Conservation (phyloP, 345 rosid species). For the Theobroma cacao region DNA sequence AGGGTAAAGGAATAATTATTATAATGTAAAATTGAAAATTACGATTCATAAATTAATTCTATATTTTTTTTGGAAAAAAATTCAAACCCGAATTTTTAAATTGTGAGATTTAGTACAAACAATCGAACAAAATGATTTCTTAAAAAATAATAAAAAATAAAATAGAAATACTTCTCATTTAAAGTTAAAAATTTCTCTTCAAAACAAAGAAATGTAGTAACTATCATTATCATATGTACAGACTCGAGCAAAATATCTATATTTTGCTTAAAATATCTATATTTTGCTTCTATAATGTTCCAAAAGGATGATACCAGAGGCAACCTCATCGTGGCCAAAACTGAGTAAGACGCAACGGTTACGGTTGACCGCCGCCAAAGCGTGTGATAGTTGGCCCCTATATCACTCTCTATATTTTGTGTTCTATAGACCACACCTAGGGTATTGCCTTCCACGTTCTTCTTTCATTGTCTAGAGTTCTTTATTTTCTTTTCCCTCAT, state of each 20-base stretch:
- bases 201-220: no score
- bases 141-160: no score
- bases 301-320: background rate
- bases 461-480: background rate
- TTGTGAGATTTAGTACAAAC: no score
- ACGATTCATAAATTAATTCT: no score
- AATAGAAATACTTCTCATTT: no score
- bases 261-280: no score
- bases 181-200: background rate
- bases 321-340: background rate
- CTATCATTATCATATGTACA: background rate
- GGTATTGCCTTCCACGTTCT: background rate
- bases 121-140: no score
- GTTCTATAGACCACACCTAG: no score
- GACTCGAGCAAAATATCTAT: background rate
- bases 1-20: no score
- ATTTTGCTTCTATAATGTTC: background rate
- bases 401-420: background rate
- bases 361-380: constrained; percentile 11
- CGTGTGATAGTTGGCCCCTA: constrained; percentile 12
- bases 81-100: no score
- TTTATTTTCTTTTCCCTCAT: background rate
- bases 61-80: no score
- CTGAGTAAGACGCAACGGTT: background rate
- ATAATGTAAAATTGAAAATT: no score